phyloP scores from a whole-genome alignment of 2,329 filamentous ascomycete species.

The Ilyonectria robusta region DNA sequence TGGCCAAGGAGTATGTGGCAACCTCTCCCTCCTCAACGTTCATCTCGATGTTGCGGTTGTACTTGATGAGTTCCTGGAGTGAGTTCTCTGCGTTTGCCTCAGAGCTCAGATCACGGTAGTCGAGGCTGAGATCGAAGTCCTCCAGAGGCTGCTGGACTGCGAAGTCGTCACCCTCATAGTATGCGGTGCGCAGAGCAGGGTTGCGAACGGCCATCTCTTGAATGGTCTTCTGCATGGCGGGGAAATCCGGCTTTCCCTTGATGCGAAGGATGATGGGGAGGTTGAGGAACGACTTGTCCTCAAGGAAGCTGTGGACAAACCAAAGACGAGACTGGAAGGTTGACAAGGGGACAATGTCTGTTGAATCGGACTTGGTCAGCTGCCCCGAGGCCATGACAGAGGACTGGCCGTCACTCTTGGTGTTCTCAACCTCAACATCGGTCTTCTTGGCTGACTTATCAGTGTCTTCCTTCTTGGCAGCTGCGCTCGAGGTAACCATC shows the following conservation, averaged over 20 bases:
- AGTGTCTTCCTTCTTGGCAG: slow-evolving; percentile 31
- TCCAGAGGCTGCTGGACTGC: slow-evolving; percentile 41
- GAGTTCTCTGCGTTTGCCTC: slow-evolving; percentile 28
- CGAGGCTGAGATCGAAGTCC: slow-evolving; percentile 40
- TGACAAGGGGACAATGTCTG: slow-evolving; percentile 38
- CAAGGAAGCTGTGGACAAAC: slow-evolving; percentile 46
- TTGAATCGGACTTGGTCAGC: slow-evolving; percentile 32
- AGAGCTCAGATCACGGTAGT: slow-evolving; percentile 36
- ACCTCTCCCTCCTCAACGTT: slow-evolving; percentile 43
- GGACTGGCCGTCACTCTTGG: slow-evolving; percentile 19
- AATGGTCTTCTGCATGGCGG: slow-evolving; percentile 34
- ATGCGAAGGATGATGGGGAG: slow-evolving; percentile 43
- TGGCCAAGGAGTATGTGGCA: slow-evolving; percentile 38
- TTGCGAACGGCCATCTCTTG: slow-evolving; percentile 43
- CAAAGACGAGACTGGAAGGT: slow-evolving; percentile 47
- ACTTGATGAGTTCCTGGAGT: slow-evolving; percentile 35
- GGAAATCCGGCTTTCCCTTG: slow-evolving; percentile 41
- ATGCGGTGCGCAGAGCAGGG: slow-evolving; percentile 40
- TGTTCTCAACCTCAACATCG: slow-evolving; percentile 20
- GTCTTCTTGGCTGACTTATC: slow-evolving; percentile 37
- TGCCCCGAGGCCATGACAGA: slow-evolving; percentile 43
- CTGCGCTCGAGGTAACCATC: slow-evolving; percentile 35
- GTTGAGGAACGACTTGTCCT: slow-evolving; percentile 45
- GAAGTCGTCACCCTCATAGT: slow-evolving; percentile 44
- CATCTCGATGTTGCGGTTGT: slow-evolving; percentile 44